Percentiles rank a stretch among this genome's conserved stretches.
Conservation (phyloP, 805 yeast genomes). For the Komagataella mondaviorum region DNA sequence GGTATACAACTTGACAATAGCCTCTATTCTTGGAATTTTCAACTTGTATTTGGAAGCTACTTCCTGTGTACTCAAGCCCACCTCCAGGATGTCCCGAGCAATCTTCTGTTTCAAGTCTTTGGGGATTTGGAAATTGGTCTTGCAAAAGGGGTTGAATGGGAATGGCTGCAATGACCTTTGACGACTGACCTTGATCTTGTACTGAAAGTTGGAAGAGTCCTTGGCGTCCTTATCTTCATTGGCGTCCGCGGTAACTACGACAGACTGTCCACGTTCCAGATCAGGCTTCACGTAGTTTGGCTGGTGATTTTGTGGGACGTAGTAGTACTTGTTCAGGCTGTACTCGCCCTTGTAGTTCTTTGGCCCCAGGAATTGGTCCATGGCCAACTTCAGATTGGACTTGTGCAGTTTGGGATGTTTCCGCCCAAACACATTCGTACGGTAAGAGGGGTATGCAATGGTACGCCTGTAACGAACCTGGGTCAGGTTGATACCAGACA, state of each 20-base stretch:
- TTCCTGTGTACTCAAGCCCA: conserved; percentile 48
- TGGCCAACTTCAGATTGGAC: conserved; percentile 44
- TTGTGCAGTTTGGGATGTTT: conserved; percentile 25
- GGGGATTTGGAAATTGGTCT: conserved; percentile 50
- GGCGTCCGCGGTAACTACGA: conserved; percentile 6
- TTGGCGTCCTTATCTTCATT: conserved; percentile 4
- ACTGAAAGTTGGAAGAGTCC: conserved; percentile 4
- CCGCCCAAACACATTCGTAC: conserved; percentile 26
- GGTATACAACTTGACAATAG: conserved; percentile 54
- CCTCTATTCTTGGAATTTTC: conserved; percentile 79
- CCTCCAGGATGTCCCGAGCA: conserved; percentile 36
- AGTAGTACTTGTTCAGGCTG: conserved; percentile 58
- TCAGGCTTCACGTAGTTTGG: conserved; percentile 64
- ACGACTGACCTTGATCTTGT: conserved; percentile 10
- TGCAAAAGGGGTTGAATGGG: conserved; percentile 59
- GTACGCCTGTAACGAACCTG: conserved; percentile 36
- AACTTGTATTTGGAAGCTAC: conserved; percentile 70
- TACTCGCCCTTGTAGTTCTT: conserved; percentile 76
- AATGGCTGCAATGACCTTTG: conserved; percentile 53
- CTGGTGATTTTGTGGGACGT: conserved; percentile 49
- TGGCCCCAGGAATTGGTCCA: conserved; percentile 74
- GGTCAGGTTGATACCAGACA: background rate
- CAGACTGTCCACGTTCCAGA: conserved; percentile 24
- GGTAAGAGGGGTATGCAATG: conserved; percentile 40
- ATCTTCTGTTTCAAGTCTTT: conserved; percentile 47